Base-by-base conservation (phyloP, 371 early-diverging fungal species). In the Mortierella sp. region DNA sequence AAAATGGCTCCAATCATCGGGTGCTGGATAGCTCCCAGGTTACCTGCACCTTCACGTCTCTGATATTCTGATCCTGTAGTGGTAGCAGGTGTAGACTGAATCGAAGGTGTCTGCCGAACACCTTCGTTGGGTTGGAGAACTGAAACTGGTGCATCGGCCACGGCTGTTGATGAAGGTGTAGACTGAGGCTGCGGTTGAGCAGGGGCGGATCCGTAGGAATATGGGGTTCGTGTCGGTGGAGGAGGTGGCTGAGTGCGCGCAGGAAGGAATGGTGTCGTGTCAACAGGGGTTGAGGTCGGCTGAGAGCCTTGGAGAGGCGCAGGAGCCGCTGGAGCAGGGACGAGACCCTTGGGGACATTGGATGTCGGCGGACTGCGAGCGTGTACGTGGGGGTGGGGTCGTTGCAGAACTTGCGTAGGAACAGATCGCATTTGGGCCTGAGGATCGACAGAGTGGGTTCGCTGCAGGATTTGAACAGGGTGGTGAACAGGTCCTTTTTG, bases 401-500 rank as follows among this genome's bases (percentile, higher is more conserved):
- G 78, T 69, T 85, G 85, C 28, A 85, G 74, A 51, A 85, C 85
- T n/a, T 85, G 85, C 3, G 81, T 85, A 5, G 85, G 85, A 2
- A 80, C 81, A 19, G 81, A 75, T 4, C 79, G 78, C 79, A 85
- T 73, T 37, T 78, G 81, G 19, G 76, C 78, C 69, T 81, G 80
- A 11, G 81, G 74, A 4, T 78, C 75, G 64, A 81, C 51, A 37
- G 76, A 44, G 5, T 59, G 76, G 14, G 75, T 76, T 31, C 85
- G 78, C 51, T 85, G 81, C 53, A 85, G 67, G 54, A 85, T 85
- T 26, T 85, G 85, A 0, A 85, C 74, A 48, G 81, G 81, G 46
- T 77, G 79, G 11, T 46, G 26, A 19, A 51, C 31, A 43, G 78
- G 19, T 44, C 48, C 78, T 37, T 75, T 82, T 13, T 31, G 55